Base-by-base conservation (phyloP, 2,329 filamentous ascomycete genomes). In the Cryphonectria naterciae region DNA sequence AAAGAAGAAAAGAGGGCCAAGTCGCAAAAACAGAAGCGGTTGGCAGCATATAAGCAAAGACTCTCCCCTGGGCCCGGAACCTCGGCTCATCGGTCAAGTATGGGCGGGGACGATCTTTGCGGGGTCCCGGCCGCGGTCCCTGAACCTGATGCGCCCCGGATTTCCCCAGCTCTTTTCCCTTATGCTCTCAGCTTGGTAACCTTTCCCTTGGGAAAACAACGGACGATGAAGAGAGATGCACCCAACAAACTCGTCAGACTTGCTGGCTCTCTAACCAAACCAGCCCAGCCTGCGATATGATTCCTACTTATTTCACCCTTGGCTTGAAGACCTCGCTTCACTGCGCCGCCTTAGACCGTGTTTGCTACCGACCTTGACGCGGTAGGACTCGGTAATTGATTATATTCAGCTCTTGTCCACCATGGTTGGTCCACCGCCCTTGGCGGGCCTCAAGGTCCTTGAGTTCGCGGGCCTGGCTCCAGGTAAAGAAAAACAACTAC, bases 381-480 rank as follows among this genome's bases (percentile, higher is more conserved):
- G 3, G 17, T 19, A 17, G 17, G 22, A 11, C 8, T 49, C 46
- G 22, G n/a, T 6, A 22, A 8, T n/a, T 37, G 5, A 19, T n/a
- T 5, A 1, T 37, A 41, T 39, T 13, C 60, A 62, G n/a, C 25
- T 43, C 25, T n/a, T 39, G 35, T 22, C 32, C 68, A 77, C 65
- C 17, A 85, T 85, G 82, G 75, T 78, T 60, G 76, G 74, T 54
- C 77, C 77, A 46, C 82, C 83, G 25, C 83, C 83, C 41, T 80
- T 88, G 39, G 79, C 81, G 61, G 86, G 85, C 72, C 81, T 89
- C 78, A 87, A 84, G 75, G 87, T 89, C 77, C 80, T 90, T 52
- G 88, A 90, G 76, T 86, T 90, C 73, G 87, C 87, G 65, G 87
- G 88, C 32, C 83, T 89, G 32, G 90, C 90, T 22, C 90, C 90